Evolutionary conservation across 345 rosid genomes (phyloP), one percentile per base, ranked within the genome.

Genomic region (Ceriops tagal): DNA sequence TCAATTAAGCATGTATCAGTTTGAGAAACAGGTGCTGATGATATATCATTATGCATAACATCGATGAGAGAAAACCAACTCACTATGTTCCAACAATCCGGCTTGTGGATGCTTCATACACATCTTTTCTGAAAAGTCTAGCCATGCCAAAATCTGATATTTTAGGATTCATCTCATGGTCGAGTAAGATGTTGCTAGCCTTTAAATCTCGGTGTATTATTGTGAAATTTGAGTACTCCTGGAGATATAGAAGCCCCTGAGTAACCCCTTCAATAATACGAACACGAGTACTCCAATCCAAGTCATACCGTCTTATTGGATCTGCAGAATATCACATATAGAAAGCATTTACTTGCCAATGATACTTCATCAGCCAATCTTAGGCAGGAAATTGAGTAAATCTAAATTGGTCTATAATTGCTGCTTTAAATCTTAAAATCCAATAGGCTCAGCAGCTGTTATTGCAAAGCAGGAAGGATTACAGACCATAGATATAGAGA

Each of bases 91-190:
- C 82, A 1, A 77, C 82, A 39, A 84, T 79, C 21, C 75, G 62
- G 35, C 73, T 20, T 4, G 82, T 84, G 19, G 72, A 80, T 51
- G 84, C 85, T 65, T 84, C 83, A 4, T n/a, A 5, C 2, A n/a
- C 71, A 26, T 74, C 74, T 75, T 82, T 84, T 37, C 47, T 24
- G 65, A 82, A 82, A 62, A 75, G 68, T 67, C 71, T 84, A 1
- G 85, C 82, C 64, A 82, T 62, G 1, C 85, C 85, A 62, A 84
- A 81, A 71, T 84, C 79, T 22, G 83, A 84, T 64, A 84, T 84
- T 77, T 67, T 80, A 15, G 88, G 69, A 28, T 78, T 84, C 86
- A 76, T 76, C 2, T 76, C 47, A 0, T 39, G 19, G 18, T 84
- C 84, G n/a, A 82, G 68, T 27, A 85, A 60, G 73, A 80, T 64